A percentile compares a stretch with the other conserved stretches of the same genome.
phyloP scores from a whole-genome alignment of 768 basidiomycete species.

The Boletellus sp. region DNA sequence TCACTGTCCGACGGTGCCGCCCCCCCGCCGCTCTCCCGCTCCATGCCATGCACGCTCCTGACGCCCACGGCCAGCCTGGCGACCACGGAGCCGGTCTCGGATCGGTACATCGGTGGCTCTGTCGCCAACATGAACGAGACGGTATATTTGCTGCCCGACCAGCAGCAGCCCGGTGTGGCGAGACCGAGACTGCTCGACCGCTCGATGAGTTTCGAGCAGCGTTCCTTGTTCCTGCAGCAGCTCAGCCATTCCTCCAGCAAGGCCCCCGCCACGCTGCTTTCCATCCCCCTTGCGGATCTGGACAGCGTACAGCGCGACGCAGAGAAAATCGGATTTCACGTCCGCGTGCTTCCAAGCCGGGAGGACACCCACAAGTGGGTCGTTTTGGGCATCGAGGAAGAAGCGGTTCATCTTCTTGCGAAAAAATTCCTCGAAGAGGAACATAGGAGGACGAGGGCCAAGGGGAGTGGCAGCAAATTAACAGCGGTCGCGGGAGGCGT shows the following conservation, averaged over 20 bases:
- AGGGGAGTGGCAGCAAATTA: constrained; percentile 29
- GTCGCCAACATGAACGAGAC: constrained; percentile 26
- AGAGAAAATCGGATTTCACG: constrained; percentile 40
- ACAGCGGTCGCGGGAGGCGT: constrained; percentile 52
- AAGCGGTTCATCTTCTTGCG: constrained; percentile 37
- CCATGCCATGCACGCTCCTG: constrained; percentile 56
- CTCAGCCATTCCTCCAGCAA: constrained; percentile 36
- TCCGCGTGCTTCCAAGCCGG: constrained; percentile 36
- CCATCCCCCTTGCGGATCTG: constrained; percentile 45
- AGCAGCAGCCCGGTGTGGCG: neutral
- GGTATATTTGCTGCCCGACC: constrained; percentile 21
- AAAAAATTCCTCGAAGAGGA: constrained; percentile 31
- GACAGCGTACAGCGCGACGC: constrained; percentile 39
- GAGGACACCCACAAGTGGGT: constrained; percentile 40
- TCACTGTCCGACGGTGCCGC: neutral
- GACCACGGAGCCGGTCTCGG: constrained; percentile 29
- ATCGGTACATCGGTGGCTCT: constrained; percentile 29
- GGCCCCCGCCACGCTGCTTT: constrained; percentile 46
- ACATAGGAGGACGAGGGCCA: constrained; percentile 15
- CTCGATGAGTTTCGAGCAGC: constrained; percentile 50
- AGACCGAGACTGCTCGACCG: constrained; percentile 37
- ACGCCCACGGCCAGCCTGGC: constrained; percentile 43
- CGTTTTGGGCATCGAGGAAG: constrained; percentile 50
- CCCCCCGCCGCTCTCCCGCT: constrained; percentile 25
- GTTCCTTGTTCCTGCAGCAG: constrained; percentile 46